Base-by-base conservation (phyloP, 73 alveolate species). In the Paramecium tetraurelia region DNA sequence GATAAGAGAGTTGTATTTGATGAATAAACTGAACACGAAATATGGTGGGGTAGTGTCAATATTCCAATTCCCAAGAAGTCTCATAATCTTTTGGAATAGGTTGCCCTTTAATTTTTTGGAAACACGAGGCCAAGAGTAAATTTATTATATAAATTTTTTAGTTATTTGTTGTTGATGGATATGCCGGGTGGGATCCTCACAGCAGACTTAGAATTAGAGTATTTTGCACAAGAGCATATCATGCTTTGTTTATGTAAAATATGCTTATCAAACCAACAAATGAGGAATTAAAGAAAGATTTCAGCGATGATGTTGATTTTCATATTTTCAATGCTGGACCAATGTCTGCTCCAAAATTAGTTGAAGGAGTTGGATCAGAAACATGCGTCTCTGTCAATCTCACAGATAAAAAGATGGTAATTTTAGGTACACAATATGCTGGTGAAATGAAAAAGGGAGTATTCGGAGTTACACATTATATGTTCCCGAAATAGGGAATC, bases 401-500 rank as follows among this genome's bases (percentile, higher is more conserved):
- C 80, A 96, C 92, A 38, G 94, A 93, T 40, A 80, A 93, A 40
- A 98, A 96, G 92, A 92, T 97, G 89, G 97, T 93, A 50, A 97
- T 98, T 75, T 96, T 98, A 14, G 99, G 99, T 20, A 93, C 98
- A 22, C 97, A 97, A 96, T 98, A 98, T 85, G 99, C 99, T 2
- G 99, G 99, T 0, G 99, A 97, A 92, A 98, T 98, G 99, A 98
- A 98, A 95, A 98, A 98, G 94, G 99, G 99, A 43, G 94, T 96
- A 86, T 95, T 96, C 94, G 96, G 97, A 53, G 96, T 97, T 93
- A 95, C 95, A 97, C 98, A 96, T 93, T 97, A 97, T 95, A 93
- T 93, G 93, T 93, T 95, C 96, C 99, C 99, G 20, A 35, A 46
- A 70, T 70, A 85, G 85, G 99, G 99, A 33, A 94, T 96, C 87